Conservation (phyloP, 2,329 filamentous ascomycete genomes). For the Coleophoma eucalyptorum region DNA sequence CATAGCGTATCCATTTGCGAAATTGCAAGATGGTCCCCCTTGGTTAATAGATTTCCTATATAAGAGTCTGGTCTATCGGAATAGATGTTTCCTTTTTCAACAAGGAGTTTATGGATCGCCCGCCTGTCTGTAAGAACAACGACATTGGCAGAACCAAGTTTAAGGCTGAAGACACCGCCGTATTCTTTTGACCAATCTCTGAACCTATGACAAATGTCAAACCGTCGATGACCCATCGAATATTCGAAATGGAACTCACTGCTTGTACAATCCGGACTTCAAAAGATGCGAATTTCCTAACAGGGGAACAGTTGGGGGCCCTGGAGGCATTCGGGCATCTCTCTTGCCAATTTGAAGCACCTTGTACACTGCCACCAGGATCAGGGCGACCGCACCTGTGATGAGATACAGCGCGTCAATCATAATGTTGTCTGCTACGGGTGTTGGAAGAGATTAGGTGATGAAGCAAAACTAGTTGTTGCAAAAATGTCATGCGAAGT, state of each 20-base stretch:
- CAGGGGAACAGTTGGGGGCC: background rate
- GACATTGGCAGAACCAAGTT: slow-evolving; percentile 4
- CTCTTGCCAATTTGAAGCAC: background rate
- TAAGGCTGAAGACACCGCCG: slow-evolving; percentile 3
- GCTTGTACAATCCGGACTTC: background rate
- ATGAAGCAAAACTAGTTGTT: too few species aligned
- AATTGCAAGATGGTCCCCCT: background rate
- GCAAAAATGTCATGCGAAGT: too few species aligned
- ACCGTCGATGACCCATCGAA: background rate
- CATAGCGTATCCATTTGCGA: background rate
- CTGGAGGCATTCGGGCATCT: background rate
- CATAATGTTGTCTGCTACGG: too few species aligned
- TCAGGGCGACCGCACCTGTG: too few species aligned
- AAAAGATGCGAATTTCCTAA: background rate
- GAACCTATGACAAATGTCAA: background rate
- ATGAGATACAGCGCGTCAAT: too few species aligned
- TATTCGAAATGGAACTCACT: background rate
- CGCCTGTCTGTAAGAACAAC: slow-evolving; percentile 3
- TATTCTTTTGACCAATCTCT: slow-evolving; percentile 1
- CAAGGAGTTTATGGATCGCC: slow-evolving; percentile 2
- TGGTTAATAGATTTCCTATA: background rate
- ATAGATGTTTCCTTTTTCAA: slow-evolving; percentile 3
- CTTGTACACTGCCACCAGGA: too few species aligned
- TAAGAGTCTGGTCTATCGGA: slow-evolving; percentile 2
- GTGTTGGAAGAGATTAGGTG: too few species aligned